Conservation (phyloP, 1,139 yeast species). For the Yamadazyma mexicana region DNA sequence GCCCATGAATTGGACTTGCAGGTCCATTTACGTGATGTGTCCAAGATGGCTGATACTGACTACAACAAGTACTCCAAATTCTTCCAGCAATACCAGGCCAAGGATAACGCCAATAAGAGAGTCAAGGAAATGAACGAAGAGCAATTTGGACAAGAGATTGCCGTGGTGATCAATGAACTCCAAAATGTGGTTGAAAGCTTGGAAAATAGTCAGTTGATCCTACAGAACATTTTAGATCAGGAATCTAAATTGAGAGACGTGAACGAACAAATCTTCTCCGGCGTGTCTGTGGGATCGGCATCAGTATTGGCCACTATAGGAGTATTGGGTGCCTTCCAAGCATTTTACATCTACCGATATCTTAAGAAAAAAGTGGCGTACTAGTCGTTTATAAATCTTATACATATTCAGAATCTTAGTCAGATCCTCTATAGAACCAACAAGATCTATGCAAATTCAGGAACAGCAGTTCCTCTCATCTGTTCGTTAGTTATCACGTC, state of each 20-base stretch:
- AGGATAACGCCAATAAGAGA: slow-evolving; percentile 11
- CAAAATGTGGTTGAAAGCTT: slow-evolving; percentile 31
- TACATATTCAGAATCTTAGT: slow-evolving; percentile 1
- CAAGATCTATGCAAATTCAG: not conserved
- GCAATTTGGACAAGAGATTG: slow-evolving; percentile 34
- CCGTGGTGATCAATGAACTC: slow-evolving; percentile 31
- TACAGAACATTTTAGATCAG: slow-evolving; percentile 31
- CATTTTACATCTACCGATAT: slow-evolving; percentile 29
- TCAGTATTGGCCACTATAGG: slow-evolving; percentile 27
- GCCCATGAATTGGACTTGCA: slow-evolving; percentile 32
- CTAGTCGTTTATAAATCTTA: slow-evolving; percentile 17
- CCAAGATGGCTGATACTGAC: slow-evolving; percentile 34
- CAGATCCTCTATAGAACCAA: not conserved
- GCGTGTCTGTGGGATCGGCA: slow-evolving; percentile 31
- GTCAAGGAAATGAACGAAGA: slow-evolving; percentile 25
- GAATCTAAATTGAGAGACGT: slow-evolving; percentile 38
- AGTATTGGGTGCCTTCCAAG: slow-evolving; percentile 31
- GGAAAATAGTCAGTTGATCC: slow-evolving; percentile 25
- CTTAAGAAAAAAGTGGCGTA: slow-evolving; percentile 28
- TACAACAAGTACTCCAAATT: slow-evolving; percentile 37
- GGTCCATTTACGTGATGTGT: slow-evolving; percentile 37
- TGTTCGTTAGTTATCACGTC: slow-evolving; percentile 73
- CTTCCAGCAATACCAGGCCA: slow-evolving; percentile 25
- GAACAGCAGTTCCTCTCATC: slow-evolving; percentile 55
- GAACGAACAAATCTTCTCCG: slow-evolving; percentile 40